Percentiles rank a stretch among this genome's conserved stretches.
Evolutionary conservation across 2,329 filamentous ascomycete species (phyloP).

Genomic region (Pleomassaria siparia): DNA sequence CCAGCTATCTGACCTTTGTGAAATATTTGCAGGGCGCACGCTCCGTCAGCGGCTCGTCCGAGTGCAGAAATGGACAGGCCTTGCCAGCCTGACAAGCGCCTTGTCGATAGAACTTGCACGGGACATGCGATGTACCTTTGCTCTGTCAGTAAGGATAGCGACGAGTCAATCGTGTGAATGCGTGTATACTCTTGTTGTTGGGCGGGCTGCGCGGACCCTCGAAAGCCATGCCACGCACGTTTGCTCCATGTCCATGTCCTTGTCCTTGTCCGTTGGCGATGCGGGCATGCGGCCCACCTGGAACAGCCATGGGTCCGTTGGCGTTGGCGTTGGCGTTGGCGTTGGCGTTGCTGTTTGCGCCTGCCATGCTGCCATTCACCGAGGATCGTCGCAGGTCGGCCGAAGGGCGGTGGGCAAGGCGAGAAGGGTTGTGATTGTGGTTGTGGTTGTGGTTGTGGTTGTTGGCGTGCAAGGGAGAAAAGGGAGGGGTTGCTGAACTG

Average conservation of each 20-base stretch:
- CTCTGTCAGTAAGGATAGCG: conserved; percentile 19
- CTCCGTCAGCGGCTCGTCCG: conserved; percentile 79
- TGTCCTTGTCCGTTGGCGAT: conserved; percentile 30
- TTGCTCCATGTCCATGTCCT: conserved; percentile 23
- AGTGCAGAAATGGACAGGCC: conserved; percentile 95
- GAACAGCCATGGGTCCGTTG: conserved; percentile 41
- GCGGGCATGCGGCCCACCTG: conserved; percentile 35
- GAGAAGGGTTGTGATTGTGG: conserved; percentile 20
- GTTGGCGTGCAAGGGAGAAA: conserved; percentile 14
- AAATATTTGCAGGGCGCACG: conserved; percentile 97
- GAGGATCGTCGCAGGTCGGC: conserved; percentile 32
- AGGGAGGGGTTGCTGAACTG: conserved; percentile 18
- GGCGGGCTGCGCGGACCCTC: conserved; percentile 50
- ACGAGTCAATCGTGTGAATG: neutral
- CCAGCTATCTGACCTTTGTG: conserved; percentile 70
- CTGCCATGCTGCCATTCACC: conserved; percentile 36
- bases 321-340: too few relatives aligned
- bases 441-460: too few relatives aligned
- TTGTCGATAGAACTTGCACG: conserved; percentile 99
- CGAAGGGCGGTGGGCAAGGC: conserved; percentile 29
- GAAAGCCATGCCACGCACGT: conserved; percentile 43
- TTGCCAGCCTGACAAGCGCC: conserved; percentile 94
- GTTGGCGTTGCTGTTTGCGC: conserved; percentile 37
- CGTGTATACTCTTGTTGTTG: conserved; percentile 50
- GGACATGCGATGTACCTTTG: conserved; percentile 90